A percentile compares a stretch with the other conserved stretches of the same genome.
Conservation (phyloP, 169 alveolate genomes). For the Eimeria praecox region DNA sequence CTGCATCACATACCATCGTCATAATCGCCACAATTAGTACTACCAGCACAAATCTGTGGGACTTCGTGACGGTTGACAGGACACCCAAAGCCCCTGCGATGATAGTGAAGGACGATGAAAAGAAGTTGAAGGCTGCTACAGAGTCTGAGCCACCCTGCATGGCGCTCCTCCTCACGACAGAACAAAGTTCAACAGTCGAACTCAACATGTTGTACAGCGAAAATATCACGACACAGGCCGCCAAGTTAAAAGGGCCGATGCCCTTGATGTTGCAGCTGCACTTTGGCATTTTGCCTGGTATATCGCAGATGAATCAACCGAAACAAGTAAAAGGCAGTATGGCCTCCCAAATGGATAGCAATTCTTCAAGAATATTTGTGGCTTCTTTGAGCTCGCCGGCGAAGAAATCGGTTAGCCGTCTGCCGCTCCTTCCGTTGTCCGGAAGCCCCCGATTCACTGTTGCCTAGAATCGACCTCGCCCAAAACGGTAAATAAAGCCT, state of each 20-base stretch:
- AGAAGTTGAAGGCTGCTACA: constrained; percentile 44
- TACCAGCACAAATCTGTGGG: constrained; percentile 49
- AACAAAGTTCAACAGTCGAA: constrained; percentile 77
- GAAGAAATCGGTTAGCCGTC: background rate
- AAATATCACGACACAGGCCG: constrained; percentile 71
- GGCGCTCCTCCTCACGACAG: constrained; percentile 1
- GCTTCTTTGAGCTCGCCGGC: background rate
- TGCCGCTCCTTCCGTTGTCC: background rate
- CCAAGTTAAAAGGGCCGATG: constrained; percentile 67
- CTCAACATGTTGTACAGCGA: constrained; percentile 73
- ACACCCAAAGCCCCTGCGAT: constrained; percentile 77
- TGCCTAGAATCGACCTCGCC: background rate
- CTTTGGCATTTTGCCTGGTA: constrained; percentile 1
- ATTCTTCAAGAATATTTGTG: background rate
- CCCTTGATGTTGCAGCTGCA: constrained; percentile 58
- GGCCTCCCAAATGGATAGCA: background rate
- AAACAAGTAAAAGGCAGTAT: background rate
- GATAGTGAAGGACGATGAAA: constrained; percentile 74
- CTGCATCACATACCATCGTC: constrained; percentile 71
- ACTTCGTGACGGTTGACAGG: constrained; percentile 70
- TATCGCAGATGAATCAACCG: background rate
- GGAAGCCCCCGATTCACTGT: background rate
- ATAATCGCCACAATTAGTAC: constrained; percentile 66
- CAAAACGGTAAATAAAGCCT: background rate
- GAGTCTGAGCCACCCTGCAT: background rate